Evolutionary conservation across 2,329 filamentous ascomycete species (phyloP).

Genomic region (Ambrosiella cleistominuta): DNA sequence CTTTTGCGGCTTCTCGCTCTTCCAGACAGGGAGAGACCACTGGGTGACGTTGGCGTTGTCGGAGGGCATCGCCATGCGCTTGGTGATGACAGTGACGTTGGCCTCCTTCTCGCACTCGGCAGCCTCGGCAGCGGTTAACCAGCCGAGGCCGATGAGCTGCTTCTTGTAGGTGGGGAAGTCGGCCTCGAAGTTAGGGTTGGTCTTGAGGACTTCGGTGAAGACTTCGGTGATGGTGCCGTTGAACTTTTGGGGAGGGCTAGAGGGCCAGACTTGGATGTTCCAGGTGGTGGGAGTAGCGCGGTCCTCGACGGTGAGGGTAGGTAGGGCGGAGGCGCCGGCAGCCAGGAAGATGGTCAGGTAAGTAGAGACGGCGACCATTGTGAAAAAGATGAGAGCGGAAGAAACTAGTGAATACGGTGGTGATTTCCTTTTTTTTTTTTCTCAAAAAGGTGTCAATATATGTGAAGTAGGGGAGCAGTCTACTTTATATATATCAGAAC

Average conservation of each 20-base stretch:
- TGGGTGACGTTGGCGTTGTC: not conserved
- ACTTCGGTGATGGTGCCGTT: slow-evolving; percentile 3
- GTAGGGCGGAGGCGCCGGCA: slow-evolving; percentile 8
- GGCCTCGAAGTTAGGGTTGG: slow-evolving; percentile 7
- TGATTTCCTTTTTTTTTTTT: no score
- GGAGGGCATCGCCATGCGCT: not conserved
- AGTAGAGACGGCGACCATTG: slow-evolving; percentile 12
- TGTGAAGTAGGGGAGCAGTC: not conserved
- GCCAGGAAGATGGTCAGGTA: slow-evolving; percentile 9
- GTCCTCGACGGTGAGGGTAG: not conserved
- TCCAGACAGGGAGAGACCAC: slow-evolving; percentile 8
- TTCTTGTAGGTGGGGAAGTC: slow-evolving; percentile 12
- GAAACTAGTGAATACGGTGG: not conserved
- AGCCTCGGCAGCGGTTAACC: not conserved
- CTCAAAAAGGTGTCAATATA: not conserved
- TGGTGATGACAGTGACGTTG: not conserved
- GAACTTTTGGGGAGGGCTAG: slow-evolving; percentile 1
- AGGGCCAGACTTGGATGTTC: slow-evolving; percentile 6
- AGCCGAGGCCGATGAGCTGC: slow-evolving; percentile 8
- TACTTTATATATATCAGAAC: not conserved
- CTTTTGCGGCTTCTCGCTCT: not conserved
- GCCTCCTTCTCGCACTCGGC: not conserved
- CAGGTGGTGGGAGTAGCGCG: slow-evolving; percentile 4
- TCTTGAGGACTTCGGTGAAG: slow-evolving; percentile 3
- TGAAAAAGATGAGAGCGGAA: slow-evolving; percentile 12